These are phyloP conservation scores for Hypericum perforatum DNA, from an alignment of 345 rosid species.

Conservation along the genomic window DNA sequence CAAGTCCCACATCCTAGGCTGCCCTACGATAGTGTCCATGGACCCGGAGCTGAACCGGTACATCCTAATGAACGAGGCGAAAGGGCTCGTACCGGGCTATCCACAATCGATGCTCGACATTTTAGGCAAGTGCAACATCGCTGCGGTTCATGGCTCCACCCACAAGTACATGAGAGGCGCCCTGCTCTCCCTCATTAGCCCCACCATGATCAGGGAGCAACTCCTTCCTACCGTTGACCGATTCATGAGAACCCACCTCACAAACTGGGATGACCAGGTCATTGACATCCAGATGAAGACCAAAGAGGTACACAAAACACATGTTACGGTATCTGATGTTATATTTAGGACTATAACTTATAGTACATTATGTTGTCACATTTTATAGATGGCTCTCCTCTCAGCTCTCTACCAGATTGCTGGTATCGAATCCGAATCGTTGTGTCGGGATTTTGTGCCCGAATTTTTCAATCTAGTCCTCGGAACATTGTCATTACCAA, in stretches of 20 bases:
- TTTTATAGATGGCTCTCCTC: slow-evolving; percentile 55
- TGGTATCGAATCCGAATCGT: slow-evolving; percentile 30
- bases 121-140: slow-evolving; percentile 61
- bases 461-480: slow-evolving; percentile 59
- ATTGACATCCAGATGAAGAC: slow-evolving; percentile 70
- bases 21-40: slow-evolving; percentile 71
- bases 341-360: background rate
- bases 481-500: slow-evolving; percentile 79
- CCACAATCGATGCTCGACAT: slow-evolving; percentile 84
- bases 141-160: slow-evolving; percentile 67
- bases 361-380: background rate
- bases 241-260: slow-evolving; percentile 48
- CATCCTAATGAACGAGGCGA: slow-evolving; percentile 67
- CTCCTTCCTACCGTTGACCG: slow-evolving; percentile 53
- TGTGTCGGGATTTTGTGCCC: slow-evolving; percentile 31
- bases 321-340: no score
- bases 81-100: slow-evolving; percentile 85
- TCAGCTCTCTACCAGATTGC: slow-evolving; percentile 48
- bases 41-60: slow-evolving; percentile 73
- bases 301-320: slow-evolving; percentile 34
- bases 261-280: slow-evolving; percentile 36
- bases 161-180: slow-evolving; percentile 70
- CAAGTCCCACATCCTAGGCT: slow-evolving; percentile 78
- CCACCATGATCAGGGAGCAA: slow-evolving; percentile 42
- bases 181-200: slow-evolving; percentile 48